Conservation (phyloP, 2,329 filamentous ascomycete species). For the Arthrobotrys conoides region DNA sequence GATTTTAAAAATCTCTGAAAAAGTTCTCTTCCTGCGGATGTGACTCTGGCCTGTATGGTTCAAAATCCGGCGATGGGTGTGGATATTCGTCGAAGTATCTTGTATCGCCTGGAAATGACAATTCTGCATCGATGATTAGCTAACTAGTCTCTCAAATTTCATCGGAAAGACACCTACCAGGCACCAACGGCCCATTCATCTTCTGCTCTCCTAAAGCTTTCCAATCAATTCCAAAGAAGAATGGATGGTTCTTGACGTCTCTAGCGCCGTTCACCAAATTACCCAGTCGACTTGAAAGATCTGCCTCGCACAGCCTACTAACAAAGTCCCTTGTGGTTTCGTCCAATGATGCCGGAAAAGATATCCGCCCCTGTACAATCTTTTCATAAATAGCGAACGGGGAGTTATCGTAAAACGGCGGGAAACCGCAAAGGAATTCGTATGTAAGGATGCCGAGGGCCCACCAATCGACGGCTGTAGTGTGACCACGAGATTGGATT, state of each 20-base stretch:
- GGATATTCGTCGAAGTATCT: conserved; percentile 85
- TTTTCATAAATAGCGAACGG: conserved; percentile 89
- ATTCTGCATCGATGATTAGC: conserved; percentile 74
- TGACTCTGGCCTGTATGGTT: conserved; percentile 71
- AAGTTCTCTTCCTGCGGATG: conserved; percentile 77
- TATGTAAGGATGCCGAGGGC: conserved; percentile 86
- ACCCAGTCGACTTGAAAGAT: conserved; percentile 82
- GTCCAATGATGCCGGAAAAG: conserved; percentile 78
- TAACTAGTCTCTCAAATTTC: not conserved
- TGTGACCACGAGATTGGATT: conserved; percentile 84
- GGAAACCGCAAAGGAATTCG: conserved; percentile 86
- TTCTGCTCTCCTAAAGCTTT: conserved; percentile 77
- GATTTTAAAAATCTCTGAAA: conserved; percentile 80
- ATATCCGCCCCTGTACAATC: conserved; percentile 83
- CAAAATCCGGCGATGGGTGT: conserved; percentile 76
- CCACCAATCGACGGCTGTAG: conserved; percentile 87
- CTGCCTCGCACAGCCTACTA: conserved; percentile 81
- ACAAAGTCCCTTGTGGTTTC: conserved; percentile 80
- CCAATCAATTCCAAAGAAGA: conserved; percentile 82
- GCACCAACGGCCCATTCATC: conserved; percentile 65
- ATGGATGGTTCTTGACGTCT: conserved; percentile 81
- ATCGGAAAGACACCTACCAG: conserved; percentile 67
- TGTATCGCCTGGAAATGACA: conserved; percentile 80
- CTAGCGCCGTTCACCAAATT: conserved; percentile 82
- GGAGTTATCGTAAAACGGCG: conserved; percentile 88